These are phyloP conservation scores for Cordyceps cateniannulata DNA, from an alignment of 2,329 filamentous ascomycete species.

Conservation along the genomic window DNA sequence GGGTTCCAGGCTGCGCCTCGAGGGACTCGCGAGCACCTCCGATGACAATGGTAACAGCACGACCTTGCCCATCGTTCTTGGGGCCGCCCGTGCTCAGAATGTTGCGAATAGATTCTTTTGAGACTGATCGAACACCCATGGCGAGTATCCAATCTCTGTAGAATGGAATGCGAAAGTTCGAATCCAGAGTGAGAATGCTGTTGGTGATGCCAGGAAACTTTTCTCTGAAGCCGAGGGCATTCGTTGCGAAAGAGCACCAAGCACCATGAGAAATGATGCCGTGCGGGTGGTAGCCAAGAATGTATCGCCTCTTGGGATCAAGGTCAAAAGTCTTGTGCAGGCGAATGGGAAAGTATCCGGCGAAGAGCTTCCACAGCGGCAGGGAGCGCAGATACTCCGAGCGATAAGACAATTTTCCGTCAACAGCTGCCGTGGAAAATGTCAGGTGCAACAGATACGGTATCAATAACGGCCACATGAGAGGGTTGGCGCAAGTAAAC, in stretches of 20 bases:
- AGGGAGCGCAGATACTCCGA: constrained; percentile 67
- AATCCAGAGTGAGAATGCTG: constrained; percentile 85
- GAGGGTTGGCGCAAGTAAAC: constrained; percentile 80
- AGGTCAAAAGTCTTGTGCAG: constrained; percentile 81
- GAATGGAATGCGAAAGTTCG: constrained; percentile 88
- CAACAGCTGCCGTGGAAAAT: constrained; percentile 68
- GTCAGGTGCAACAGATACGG: constrained; percentile 80
- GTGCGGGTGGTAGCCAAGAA: constrained; percentile 95
- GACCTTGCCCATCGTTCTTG: constrained; percentile 78
- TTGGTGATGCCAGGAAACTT: constrained; percentile 95
- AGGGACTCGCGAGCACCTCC: constrained; percentile 90
- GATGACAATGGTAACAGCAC: constrained; percentile 93
- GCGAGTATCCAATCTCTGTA: constrained; percentile 92
- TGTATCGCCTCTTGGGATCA: constrained; percentile 79
- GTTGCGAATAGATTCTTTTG: constrained; percentile 55
- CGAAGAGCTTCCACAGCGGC: constrained; percentile 81
- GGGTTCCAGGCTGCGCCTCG: constrained; percentile 70
- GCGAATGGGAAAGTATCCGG: constrained; percentile 82
- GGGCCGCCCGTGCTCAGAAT: constrained; percentile 70
- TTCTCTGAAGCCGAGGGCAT: constrained; percentile 77
- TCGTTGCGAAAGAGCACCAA: constrained; percentile 84
- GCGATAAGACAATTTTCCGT: constrained; percentile 68
- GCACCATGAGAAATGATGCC: constrained; percentile 97
- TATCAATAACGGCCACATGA: constrained; percentile 76
- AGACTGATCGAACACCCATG: constrained; percentile 83